Base-by-base conservation (phyloP, 2,329 filamentous ascomycete genomes). In the Diaporthe aspalathi region DNA sequence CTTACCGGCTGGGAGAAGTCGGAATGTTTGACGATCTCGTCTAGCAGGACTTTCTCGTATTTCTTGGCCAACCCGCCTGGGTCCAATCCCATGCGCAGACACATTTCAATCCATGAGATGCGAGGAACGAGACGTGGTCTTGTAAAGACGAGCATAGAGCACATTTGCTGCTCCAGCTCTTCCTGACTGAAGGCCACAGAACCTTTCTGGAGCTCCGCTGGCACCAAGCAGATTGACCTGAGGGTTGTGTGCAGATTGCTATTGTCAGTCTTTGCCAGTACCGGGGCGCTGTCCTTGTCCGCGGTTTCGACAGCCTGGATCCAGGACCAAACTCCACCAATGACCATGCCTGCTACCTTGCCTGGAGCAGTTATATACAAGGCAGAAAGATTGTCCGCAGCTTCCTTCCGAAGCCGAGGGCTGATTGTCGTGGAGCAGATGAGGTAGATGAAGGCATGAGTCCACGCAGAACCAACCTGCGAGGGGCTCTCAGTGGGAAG, bases 51-150 rank as follows among this genome's bases (percentile, higher is more conserved):
- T 54, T 90, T 84, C 35, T 92, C 84, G 69, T 91, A 85, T 67
- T 90, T 88, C 70, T 86, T 85, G 2, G 92, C 93, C 70, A 99
- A 86, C 27, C 88, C 84, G 22, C 95, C 95, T 6, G 96, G 96
- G 80, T 99, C 96, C 16, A 94, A 84, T 16, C 91, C 92, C 74
- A 93, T 91, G 72, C 90, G 90, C 69, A 98, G 86, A 77, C 94
- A 97, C 3, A 94, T 83, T 52, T 96, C 92, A 77, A 99, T 98
- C 97, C 97, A 99, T 73, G 89, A 93, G 24, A 91, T 87, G 72
- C 89, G 89, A 0, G 94, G 92, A 71, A 98, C 88, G 45, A 99
- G 83, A 72, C 95, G 91, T 24, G 90, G 86, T 29, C 94, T 92
- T 70, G 93, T 92, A 32, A 99, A 85, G 22, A 97, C 90, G 22